Evolutionary conservation across 768 basidiomycete genomes (phyloP), one percentile per base, ranked within the genome.

Genomic region (Calocybe indica): DNA sequence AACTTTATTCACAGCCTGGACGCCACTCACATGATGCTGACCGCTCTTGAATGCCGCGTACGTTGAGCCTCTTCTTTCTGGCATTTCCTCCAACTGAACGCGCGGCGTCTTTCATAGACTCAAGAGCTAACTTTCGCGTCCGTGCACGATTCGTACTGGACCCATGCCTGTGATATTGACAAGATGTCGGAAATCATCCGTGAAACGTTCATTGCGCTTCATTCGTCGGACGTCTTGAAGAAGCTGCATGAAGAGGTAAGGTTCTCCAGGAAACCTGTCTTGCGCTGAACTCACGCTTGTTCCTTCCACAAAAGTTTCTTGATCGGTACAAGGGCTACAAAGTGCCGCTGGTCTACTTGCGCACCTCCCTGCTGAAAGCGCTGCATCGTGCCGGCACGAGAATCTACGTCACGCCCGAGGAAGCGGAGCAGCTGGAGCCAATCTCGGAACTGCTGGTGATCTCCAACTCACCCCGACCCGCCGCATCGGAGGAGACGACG

Each of bases 131-230:
- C 85, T 0, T 98, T 97, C 63, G 94, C 95, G 1, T 89, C 92
- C 1, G 96, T 99, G 8, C 96, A 99, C 61, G 96, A 99, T 61
- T 98, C 96, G 1, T 99, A 97, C 68, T 99, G 96, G 96, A 97
- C 95, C 3, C 96, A 99, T 60, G 87, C 96, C 0, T 79, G 70
- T 39, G 79, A 76, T 54, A 85, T 97, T 46, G 90, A 96, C 65
- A 68, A 80, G 44, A 95, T 98, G 92, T 88, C 91, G 0, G 74
- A 72, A 40, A 75, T 88, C 56, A 95, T 98, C 57, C 86, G 95
- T 29, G 88, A 94, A 38, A 92, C 90, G 1, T 99, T 99, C 64
- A 88, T 98, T 48, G 82, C 86, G 0, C 75, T 98, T 11, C 95
- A 99, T 65, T 86, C 86, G 12, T 86, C 88, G 6, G 85, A 94